Evolutionary conservation across 495 filamentous ascomycete species (phyloP).

Genomic region (Rhizodiscina lignyota): DNA sequence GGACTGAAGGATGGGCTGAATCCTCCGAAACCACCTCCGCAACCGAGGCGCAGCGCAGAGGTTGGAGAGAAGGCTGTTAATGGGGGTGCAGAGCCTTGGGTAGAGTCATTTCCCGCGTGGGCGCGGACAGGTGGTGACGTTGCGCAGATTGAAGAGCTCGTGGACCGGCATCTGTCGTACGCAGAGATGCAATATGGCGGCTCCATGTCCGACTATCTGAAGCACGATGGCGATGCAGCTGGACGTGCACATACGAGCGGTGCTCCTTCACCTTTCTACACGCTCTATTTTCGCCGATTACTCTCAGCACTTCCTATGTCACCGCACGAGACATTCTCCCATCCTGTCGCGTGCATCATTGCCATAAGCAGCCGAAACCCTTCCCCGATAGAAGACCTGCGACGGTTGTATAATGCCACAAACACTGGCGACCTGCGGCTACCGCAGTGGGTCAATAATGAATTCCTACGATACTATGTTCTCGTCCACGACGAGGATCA

Average conservation of each 20-base stretch:
- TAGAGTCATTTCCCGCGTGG: conserved; percentile 8
- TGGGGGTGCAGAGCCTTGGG: conserved; percentile 9
- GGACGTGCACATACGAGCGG: conserved; percentile 2
- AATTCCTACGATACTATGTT: conserved; percentile 90
- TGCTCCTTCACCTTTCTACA: conserved; percentile 50
- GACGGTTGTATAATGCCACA: conserved; percentile 65
- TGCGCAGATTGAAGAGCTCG: conserved; percentile 41
- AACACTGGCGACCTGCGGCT: conserved; percentile 46
- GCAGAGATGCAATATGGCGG: conserved; percentile 18
- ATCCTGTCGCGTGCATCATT: conserved; percentile 92
- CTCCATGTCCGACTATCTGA: conserved; percentile 20
- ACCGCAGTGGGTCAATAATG: conserved; percentile 70
- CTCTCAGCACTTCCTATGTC: conserved; percentile 60
- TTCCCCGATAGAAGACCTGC: conserved; percentile 65
- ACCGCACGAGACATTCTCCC: conserved; percentile 81
- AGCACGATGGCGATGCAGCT: conserved; percentile 14
- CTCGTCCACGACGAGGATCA: conserved; percentile 93
- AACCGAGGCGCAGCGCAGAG: conserved; percentile 18
- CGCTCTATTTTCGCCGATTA: conserved; percentile 64
- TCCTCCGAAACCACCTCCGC: conserved; percentile 23
- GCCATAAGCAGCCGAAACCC: conserved; percentile 79
- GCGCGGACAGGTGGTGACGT: conserved; percentile 30
- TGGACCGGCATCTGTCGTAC: conserved; percentile 31
- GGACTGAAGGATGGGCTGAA: conserved; percentile 44
- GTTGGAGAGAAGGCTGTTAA: conserved; percentile 11